Evolutionary conservation across 2,329 filamentous ascomycete genomes (phyloP).

Genomic region (Ophiostoma quercus): DNA sequence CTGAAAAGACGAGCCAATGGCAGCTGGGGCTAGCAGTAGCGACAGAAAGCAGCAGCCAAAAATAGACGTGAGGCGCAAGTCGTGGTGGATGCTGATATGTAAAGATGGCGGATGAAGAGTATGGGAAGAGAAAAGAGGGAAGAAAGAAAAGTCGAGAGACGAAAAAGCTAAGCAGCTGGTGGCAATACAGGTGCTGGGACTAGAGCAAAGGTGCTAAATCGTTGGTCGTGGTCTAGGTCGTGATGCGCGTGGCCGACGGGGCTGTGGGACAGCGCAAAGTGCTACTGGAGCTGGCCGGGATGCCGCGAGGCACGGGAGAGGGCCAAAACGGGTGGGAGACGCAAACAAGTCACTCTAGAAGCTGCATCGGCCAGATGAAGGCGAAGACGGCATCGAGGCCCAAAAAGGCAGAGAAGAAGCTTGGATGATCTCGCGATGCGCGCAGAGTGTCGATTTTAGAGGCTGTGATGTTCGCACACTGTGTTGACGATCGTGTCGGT

Average conservation of each 20-base stretch:
- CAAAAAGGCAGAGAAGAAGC: background rate
- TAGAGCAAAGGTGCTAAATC: background rate
- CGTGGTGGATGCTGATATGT: background rate
- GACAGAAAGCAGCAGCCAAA: background rate
- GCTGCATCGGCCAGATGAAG: background rate
- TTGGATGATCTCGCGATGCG: background rate
- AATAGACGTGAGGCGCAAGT: background rate
- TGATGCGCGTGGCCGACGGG: constrained; percentile 18
- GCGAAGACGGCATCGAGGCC: background rate
- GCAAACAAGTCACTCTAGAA: background rate
- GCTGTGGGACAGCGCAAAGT: constrained; percentile 8
- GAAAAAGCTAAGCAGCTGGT: constrained; percentile 1
- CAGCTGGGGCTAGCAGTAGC: constrained; percentile 7
- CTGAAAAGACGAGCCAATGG: constrained; percentile 15
- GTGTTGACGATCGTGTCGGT: constrained; percentile 12
- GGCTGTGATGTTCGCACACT: background rate
- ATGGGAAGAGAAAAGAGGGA: background rate
- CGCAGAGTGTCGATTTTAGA: background rate
- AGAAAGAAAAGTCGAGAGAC: background rate
- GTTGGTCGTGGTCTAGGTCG: background rate
- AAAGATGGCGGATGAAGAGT: background rate
- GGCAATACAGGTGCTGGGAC: background rate
- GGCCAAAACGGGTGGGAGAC: background rate
- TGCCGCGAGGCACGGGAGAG: background rate
- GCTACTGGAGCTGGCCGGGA: constrained; percentile 3